These are phyloP conservation scores for Chrysosphaeria jannelii DNA, from an alignment of 2,329 filamentous ascomycete genomes.

Conservation along the genomic window DNA sequence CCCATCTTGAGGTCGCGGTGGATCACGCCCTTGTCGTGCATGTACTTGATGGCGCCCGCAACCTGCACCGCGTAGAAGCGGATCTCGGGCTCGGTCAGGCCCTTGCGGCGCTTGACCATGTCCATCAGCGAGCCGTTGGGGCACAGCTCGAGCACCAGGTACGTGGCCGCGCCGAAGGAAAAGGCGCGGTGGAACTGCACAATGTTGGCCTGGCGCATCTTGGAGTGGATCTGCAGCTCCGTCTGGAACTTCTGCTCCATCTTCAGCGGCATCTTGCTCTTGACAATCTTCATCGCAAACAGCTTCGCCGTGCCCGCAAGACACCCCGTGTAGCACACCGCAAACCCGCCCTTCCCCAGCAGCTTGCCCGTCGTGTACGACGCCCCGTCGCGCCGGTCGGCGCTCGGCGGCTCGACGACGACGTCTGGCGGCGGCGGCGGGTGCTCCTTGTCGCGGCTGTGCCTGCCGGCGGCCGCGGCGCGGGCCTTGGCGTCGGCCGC, in stretches of 20 bases:
- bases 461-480: conserved; percentile 19
- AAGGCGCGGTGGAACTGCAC: conserved; percentile 90
- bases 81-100: conserved; percentile 77
- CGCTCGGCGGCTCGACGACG: conserved; percentile 31
- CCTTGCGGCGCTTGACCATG: conserved; percentile 80
- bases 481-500: conserved; percentile 21
- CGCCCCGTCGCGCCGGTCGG: conserved; percentile 37
- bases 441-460: conserved; percentile 33
- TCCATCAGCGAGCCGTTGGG: conserved; percentile 92
- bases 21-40: conserved; percentile 85
- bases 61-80: conserved; percentile 85
- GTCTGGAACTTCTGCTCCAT: conserved; percentile 63
- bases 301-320: conserved; percentile 32
- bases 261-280: conserved; percentile 52
- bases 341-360: conserved; percentile 57
- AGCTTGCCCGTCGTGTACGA: conserved; percentile 45
- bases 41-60: conserved; percentile 89
- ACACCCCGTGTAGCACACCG: conserved; percentile 49
- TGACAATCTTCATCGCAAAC: conserved; percentile 58
- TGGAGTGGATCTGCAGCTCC: conserved; percentile 93
- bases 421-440: conserved; percentile 30
- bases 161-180: conserved; percentile 65
- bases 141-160: conserved; percentile 80
- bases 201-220: conserved; percentile 86
- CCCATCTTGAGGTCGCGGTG: conserved; percentile 95